Base-by-base conservation (phyloP, 2,329 filamentous ascomycete genomes). In the Nemania sp. region DNA sequence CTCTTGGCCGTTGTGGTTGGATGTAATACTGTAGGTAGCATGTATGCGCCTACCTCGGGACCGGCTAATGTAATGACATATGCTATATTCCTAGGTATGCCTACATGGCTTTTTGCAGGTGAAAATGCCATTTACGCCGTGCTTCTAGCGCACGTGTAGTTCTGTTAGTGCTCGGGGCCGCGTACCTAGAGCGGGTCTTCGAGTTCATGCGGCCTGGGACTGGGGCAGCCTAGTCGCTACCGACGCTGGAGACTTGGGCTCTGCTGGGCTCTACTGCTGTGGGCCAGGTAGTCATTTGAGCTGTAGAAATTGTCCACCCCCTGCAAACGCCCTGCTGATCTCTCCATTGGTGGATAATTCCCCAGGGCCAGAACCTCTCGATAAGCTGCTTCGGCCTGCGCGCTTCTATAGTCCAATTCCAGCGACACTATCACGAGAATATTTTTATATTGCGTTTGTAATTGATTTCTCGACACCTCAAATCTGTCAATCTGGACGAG, bases 341-440 rank as follows among this genome's bases (percentile, higher is more conserved):
- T 18, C 27, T 63, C 49, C 32, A 69, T 67, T 69, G 63, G 64
- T 69, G 67, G 64, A 67, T 64, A 67, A 69, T 69, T 69, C 59
- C 13, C 32, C 22, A 57, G 64, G 55, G n/a, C 67, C 59, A 67
- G 67, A 69, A 56, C 67, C 11, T 53, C 32, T 32, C 18, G 57
- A 62, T 27, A 58, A 43, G 27, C 52, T n/a, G 20, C 22, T 5
- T 54, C 43, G 45, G 35, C 53, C 11, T 20, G 5, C 45, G 45
- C 45, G 45, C n/a, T 49, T 24, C 26, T 32, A 35, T 54, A 45
- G 38, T 27, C 53, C 27, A 29, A 53, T 53, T 29, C 49, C 29
- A 55, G 13, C 38, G 22, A 41, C 52, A 45, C 55, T 60, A 24
- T 55, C 22, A 51, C 35, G 29, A 35, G 29, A n/a, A 35, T 58